These are phyloP conservation scores for Solanum microdontum DNA, from an alignment of 257 asterid species.

Conservation along the genomic window DNA sequence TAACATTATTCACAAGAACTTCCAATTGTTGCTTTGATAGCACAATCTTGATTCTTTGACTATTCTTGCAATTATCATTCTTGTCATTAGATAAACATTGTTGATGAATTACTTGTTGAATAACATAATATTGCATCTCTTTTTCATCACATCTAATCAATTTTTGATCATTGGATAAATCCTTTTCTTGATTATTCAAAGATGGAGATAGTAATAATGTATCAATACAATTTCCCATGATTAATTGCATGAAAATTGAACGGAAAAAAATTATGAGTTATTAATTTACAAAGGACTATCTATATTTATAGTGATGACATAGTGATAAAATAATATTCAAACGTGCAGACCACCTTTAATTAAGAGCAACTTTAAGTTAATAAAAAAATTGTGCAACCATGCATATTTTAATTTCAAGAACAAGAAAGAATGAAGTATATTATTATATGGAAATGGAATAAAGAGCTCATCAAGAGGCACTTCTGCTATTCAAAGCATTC, in stretches of 20 bases:
- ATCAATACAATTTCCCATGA: conserved; percentile 20
- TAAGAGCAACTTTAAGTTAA: not conserved
- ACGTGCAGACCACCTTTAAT: not conserved
- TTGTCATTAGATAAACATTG: not conserved
- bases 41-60: conserved; percentile 39
- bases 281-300: not conserved
- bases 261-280: not conserved
- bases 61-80: conserved; percentile 1
- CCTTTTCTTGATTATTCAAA: not conserved
- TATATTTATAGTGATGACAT: not conserved
- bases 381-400: not conserved
- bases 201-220: not conserved
- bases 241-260: not conserved
- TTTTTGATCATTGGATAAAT: not conserved
- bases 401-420: not conserved
- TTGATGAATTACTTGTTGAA: conserved; percentile 1
- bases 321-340: not conserved
- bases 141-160: conserved; percentile 8
- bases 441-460: not conserved
- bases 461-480: not conserved
- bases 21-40: conserved; percentile 40
- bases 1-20: conserved; percentile 22
- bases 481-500: too few species aligned
- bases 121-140: not conserved
- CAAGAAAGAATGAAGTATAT: not conserved